phyloP scores from a whole-genome alignment of 2,329 filamentous ascomycete genomes.

The Aspergillus glaucus region DNA sequence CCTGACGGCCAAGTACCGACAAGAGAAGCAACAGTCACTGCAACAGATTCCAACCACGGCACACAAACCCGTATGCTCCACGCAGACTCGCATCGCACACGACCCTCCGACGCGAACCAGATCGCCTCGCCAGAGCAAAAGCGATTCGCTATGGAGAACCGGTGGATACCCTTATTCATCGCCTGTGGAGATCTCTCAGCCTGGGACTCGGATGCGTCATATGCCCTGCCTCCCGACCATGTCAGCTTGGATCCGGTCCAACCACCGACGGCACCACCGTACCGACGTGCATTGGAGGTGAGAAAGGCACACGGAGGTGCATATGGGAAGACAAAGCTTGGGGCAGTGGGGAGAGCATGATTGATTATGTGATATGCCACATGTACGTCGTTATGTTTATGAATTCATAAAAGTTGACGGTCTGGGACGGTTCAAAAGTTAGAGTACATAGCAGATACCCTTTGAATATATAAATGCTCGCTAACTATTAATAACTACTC shows the following conservation, averaged over 20 bases:
- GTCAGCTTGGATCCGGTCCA: constrained; percentile 87
- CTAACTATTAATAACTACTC: too few relatives aligned
- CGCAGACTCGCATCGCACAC: constrained; percentile 11
- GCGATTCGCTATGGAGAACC: constrained; percentile 39
- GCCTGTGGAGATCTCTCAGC: constrained; percentile 94
- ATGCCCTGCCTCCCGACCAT: constrained; percentile 78
- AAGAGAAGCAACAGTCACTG: constrained; percentile 1
- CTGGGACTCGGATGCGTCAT: constrained; percentile 94
- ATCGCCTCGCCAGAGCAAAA: constrained; percentile 5
- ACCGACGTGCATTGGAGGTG: constrained; percentile 83
- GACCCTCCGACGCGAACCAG: constrained; percentile 14
- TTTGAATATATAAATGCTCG: constrained; percentile 1
- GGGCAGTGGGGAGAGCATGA: constrained; percentile 19
- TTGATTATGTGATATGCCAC: background rate
- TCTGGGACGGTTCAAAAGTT: background rate
- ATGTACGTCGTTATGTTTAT: background rate
- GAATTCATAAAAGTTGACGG: background rate
- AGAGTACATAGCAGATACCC: constrained; percentile 13
- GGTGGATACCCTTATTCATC: constrained; percentile 92
- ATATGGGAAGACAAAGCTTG: constrained; percentile 62
- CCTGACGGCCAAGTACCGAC: constrained; percentile 5
- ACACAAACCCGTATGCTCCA: constrained; percentile 35
- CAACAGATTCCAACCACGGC: constrained; percentile 11
- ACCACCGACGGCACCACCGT: constrained; percentile 91
- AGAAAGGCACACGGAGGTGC: constrained; percentile 68